Percentiles rank a stretch among this genome's conserved stretches.
phyloP scores from a whole-genome alignment of 2,329 filamentous ascomycete species.

The Beauveria rudraprayagi region DNA sequence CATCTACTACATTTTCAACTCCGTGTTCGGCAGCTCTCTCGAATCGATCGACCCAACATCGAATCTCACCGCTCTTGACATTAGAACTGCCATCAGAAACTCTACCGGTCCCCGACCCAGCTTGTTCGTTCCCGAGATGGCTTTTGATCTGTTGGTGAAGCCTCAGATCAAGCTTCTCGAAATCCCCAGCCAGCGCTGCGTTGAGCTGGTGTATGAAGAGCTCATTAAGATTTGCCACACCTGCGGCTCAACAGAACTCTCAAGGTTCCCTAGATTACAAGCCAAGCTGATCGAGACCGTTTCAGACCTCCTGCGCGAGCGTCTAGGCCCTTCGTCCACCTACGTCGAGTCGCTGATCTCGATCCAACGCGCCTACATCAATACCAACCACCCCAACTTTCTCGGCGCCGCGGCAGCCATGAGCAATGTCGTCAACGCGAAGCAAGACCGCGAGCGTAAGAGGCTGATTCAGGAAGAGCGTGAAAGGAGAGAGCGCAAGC shows the following conservation, averaged over 20 bases:
- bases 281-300: constrained; percentile 97
- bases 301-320: constrained; percentile 86
- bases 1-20: constrained; percentile 99
- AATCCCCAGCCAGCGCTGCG: constrained; percentile 88
- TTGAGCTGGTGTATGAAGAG: constrained; percentile 97
- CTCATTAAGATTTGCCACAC: constrained; percentile 99
- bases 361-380: constrained; percentile 97
- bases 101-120: constrained; percentile 93
- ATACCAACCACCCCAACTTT: constrained; percentile 99
- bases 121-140: constrained; percentile 93
- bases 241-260: constrained; percentile 89
- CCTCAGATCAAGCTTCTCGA: constrained; percentile 97
- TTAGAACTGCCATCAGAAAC: constrained; percentile 94
- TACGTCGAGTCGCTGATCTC: constrained; percentile 97
- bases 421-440: constrained; percentile 91
- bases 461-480: constrained; percentile 72
- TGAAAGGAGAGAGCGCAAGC: constrained; percentile 73
- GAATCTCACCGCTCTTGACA: constrained; percentile 90
- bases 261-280: constrained; percentile 84
- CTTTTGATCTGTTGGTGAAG: constrained; percentile 95
- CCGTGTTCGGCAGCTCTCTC: constrained; percentile 91
- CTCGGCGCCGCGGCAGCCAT: constrained; percentile 93
- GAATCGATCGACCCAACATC: constrained; percentile 94
- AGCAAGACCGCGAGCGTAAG: constrained; percentile 89
- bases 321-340: constrained; percentile 76